Percentiles rank a stretch among this genome's conserved stretches.
These are phyloP conservation scores for Leccinum disarticulatum DNA, from an alignment of 768 basidiomycete genomes.

Conservation along the genomic window DNA sequence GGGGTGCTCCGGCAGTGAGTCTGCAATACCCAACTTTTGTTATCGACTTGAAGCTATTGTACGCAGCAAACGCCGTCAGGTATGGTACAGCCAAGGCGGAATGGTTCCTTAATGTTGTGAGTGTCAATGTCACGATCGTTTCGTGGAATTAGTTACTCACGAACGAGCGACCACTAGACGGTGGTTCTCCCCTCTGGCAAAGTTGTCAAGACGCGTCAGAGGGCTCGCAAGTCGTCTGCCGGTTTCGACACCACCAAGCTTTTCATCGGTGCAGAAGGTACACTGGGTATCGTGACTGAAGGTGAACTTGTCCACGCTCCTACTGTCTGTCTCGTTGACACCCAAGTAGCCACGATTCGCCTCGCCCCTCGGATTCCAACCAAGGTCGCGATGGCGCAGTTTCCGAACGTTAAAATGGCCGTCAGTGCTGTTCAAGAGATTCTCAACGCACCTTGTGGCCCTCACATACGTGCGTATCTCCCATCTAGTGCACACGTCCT, in stretches of 20 bases:
- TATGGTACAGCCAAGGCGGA: conserved; percentile 88
- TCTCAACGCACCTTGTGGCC: conserved; percentile 62
- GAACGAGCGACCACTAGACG: conserved; percentile 45
- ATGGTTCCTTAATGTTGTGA: conserved; percentile 81
- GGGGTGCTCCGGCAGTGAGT: conserved; percentile 80
- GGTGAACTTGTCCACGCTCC: conserved; percentile 35
- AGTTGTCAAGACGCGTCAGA: conserved; percentile 80
- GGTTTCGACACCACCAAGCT: conserved; percentile 87
- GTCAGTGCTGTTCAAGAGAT: conserved; percentile 83
- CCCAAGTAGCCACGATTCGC: conserved; percentile 66
- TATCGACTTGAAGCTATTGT: background rate
- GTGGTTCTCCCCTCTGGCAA: conserved; percentile 84
- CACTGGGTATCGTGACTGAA: conserved; percentile 87
- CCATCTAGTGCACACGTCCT: background rate
- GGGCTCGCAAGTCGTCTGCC: conserved; percentile 81
- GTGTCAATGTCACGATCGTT: conserved; percentile 24
- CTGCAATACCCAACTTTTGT: background rate
- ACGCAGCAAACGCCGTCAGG: conserved; percentile 71
- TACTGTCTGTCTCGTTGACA: background rate
- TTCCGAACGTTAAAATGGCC: conserved; percentile 75
- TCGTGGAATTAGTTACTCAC: background rate
- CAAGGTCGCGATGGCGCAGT: conserved; percentile 85
- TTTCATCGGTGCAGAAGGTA: conserved; percentile 90
- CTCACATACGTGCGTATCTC: conserved; percentile 63
- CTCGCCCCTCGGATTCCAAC: conserved; percentile 81